Evolutionary conservation across 2,329 filamentous ascomycete species (phyloP).

Genomic region (Diaporthe vexans): DNA sequence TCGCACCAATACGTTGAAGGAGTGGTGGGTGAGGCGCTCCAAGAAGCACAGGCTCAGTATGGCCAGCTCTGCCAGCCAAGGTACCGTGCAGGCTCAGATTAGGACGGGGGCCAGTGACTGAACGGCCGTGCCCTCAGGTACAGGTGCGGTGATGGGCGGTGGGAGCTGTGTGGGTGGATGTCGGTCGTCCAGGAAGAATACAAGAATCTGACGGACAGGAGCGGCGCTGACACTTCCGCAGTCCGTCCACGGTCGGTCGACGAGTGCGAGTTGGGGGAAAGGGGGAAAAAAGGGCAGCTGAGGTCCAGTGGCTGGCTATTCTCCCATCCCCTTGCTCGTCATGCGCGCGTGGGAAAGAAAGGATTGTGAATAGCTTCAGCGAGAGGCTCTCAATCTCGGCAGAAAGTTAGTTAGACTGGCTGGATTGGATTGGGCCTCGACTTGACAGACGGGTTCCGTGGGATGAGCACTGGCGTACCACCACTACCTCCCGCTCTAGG

Average conservation of each 20-base stretch:
- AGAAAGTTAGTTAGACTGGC: slow-evolving; percentile 35
- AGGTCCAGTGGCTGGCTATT: slow-evolving; percentile 32
- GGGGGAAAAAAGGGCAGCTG: slow-evolving; percentile 7
- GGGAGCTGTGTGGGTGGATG: slow-evolving; percentile 14
- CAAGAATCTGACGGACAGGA: slow-evolving; percentile 48
- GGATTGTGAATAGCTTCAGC: slow-evolving; percentile 39
- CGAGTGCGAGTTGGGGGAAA: background rate
- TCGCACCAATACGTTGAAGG: slow-evolving; percentile 40
- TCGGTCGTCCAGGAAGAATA: slow-evolving; percentile 44
- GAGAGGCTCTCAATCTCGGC: slow-evolving; percentile 32
- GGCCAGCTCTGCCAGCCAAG: slow-evolving; percentile 30
- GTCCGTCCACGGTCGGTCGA: slow-evolving; percentile 10
- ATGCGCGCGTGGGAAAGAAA: slow-evolving; percentile 16
- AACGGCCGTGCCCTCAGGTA: slow-evolving; percentile 27
- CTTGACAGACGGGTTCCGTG: slow-evolving; percentile 24
- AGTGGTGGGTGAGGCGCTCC: slow-evolving; percentile 32
- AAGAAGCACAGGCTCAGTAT: slow-evolving; percentile 37
- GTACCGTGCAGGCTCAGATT: slow-evolving; percentile 18
- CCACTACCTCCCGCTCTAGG: slow-evolving; percentile 12
- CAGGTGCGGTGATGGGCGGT: slow-evolving; percentile 15
- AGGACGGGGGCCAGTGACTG: slow-evolving; percentile 7
- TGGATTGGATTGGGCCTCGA: slow-evolving; percentile 26
- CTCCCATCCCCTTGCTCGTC: slow-evolving; percentile 37
- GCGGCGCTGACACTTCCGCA: slow-evolving; percentile 43
- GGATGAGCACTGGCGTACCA: slow-evolving; percentile 28